A percentile compares a stretch with the other conserved stretches of the same genome.
Evolutionary conservation across 148 eudicot genomes (phyloP).

Genomic region (Pharnaceum exiguum): DNA sequence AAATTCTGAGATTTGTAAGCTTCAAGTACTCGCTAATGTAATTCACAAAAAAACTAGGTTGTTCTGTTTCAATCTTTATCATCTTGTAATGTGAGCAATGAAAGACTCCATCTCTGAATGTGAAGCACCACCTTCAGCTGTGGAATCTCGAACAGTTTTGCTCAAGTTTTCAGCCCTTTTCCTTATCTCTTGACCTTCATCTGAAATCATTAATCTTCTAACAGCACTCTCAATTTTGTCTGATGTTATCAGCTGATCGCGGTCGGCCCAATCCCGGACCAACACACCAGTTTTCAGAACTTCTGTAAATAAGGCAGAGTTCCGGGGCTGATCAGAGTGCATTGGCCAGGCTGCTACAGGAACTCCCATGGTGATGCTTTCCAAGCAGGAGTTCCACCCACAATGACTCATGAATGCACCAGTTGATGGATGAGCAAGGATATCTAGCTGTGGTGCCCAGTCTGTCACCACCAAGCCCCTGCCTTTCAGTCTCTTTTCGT

Average conservation of each 20-base stretch:
- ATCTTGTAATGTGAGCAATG: slow-evolving; percentile 45
- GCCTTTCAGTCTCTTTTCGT: slow-evolving; percentile 40
- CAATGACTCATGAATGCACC: slow-evolving; percentile 67
- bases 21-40: too few relatives aligned
- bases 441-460: slow-evolving; percentile 67
- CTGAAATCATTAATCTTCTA: slow-evolving; percentile 31
- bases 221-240: slow-evolving; percentile 22
- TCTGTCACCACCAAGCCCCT: slow-evolving; percentile 46
- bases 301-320: slow-evolving; percentile 26
- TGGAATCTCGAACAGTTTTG: slow-evolving; percentile 11
- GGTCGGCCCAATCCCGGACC: slow-evolving; percentile 37
- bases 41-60: too few relatives aligned
- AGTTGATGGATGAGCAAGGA: slow-evolving; percentile 37
- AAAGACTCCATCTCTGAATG: slow-evolving; percentile 44
- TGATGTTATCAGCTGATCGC: slow-evolving; percentile 27
- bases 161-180: slow-evolving; percentile 34
- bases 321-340: slow-evolving; percentile 66
- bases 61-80: too few relatives aligned
- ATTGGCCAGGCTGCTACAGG: slow-evolving; percentile 61
- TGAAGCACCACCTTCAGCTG: slow-evolving; percentile 39
- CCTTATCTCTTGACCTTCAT: slow-evolving; percentile 40
- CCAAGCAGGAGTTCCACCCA: slow-evolving; percentile 75
- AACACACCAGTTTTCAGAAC: slow-evolving; percentile 29
- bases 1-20: too few relatives aligned
- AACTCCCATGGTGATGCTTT: slow-evolving; percentile 63